A percentile compares a stretch with the other conserved stretches of the same genome.
These are phyloP conservation scores for Hagleromyces aurorensis DNA, from an alignment of 805 yeast species.

Conservation along the genomic window DNA sequence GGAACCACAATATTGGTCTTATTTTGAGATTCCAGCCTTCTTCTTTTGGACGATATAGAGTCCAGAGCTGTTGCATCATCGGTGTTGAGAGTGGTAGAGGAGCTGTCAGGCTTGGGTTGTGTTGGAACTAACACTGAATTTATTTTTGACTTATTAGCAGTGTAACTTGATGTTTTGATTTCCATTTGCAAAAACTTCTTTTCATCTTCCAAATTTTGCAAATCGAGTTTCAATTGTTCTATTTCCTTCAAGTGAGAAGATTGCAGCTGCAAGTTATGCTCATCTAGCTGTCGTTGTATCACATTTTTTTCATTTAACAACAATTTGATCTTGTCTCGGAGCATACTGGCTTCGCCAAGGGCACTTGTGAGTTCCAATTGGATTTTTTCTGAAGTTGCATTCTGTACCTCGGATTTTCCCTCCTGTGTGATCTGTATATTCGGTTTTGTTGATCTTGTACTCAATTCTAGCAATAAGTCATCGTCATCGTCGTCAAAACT, in stretches of 20 bases:
- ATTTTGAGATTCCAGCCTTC: constrained; percentile 5
- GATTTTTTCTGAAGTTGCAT: no score
- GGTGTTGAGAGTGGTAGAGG: no score
- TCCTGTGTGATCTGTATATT: constrained; percentile 3
- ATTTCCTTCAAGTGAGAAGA: constrained; percentile 28
- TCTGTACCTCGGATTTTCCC: constrained; percentile 1
- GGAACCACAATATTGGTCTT: no score
- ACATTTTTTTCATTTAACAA: constrained; percentile 35
- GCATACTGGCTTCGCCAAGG: constrained; percentile 74
- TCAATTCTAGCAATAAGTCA: constrained; percentile 41
- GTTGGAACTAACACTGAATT: no score
- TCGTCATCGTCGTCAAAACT: constrained; percentile 32
- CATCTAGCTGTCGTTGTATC: constrained; percentile 30
- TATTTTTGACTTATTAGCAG: no score
- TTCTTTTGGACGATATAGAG: constrained; percentile 1
- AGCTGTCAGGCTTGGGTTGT: no score
- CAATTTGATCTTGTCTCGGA: constrained; percentile 54
- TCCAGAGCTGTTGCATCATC: constrained; percentile 7
- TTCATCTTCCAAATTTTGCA: constrained; percentile 44
- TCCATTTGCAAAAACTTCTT: constrained; percentile 47
- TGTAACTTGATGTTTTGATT: constrained; percentile 26
- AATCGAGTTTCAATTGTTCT: constrained; percentile 33
- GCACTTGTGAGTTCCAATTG: constrained; percentile 39
- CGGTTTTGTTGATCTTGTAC: constrained; percentile 32
- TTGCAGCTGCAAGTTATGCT: constrained; percentile 21